Percentiles rank a stretch among this genome's conserved stretches.
These are phyloP conservation scores for Aspergillus fijiensis DNA, from an alignment of 2,329 filamentous ascomycete genomes.

Conservation along the genomic window DNA sequence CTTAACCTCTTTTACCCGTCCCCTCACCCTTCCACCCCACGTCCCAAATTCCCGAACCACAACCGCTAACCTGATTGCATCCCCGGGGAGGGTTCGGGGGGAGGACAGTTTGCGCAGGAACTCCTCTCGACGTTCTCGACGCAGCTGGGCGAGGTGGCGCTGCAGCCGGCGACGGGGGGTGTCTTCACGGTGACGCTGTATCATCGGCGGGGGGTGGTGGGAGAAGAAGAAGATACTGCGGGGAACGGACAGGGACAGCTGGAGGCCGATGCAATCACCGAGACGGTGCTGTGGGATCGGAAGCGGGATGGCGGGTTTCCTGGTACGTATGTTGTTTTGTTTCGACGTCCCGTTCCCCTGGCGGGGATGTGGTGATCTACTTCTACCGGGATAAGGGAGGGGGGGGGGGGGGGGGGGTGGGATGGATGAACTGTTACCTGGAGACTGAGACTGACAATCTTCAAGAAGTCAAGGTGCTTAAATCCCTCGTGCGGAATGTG, in stretches of 20 bases:
- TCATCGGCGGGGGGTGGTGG: slow-evolving; percentile 20
- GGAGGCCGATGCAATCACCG: slow-evolving; percentile 11
- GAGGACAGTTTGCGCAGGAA: slow-evolving; percentile 79
- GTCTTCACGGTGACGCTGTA: slow-evolving; percentile 72
- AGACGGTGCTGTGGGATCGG: slow-evolving; percentile 78
- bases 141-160: slow-evolving; percentile 78
- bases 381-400: neutral
- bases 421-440: neutral
- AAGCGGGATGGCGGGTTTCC: slow-evolving; percentile 87
- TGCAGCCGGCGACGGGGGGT: slow-evolving; percentile 82
- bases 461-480: slow-evolving; percentile 81
- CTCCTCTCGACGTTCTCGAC: slow-evolving; percentile 89
- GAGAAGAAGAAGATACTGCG: slow-evolving; percentile 6
- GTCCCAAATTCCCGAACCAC: too few relatives aligned
- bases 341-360: slow-evolving; percentile 1
- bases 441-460: neutral
- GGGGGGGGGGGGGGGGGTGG: too few relatives aligned
- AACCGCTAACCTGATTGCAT: too few relatives aligned
- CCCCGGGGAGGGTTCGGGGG: too few relatives aligned
- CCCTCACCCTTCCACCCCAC: neutral
- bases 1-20: neutral
- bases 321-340: slow-evolving; percentile 41
- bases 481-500: slow-evolving; percentile 77
- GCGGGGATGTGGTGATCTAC: neutral
- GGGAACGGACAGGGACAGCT: slow-evolving; percentile 27